phyloP scores from a whole-genome alignment of 305 asterid species.

The Plantago lanceolata region DNA sequence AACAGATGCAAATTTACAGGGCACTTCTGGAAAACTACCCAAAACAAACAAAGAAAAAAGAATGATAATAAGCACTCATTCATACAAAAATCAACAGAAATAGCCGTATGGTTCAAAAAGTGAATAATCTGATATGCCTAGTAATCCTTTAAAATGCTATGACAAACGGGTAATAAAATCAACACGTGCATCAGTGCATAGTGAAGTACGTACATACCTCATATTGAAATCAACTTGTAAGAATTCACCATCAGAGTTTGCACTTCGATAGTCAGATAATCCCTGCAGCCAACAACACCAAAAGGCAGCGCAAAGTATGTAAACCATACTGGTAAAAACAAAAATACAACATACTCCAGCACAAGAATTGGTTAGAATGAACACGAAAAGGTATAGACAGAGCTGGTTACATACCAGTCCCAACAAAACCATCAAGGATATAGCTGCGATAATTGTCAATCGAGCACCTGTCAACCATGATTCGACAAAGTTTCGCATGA shows the following conservation, averaged over 20 bases:
- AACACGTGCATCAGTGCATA: neutral
- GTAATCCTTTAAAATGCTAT: neutral
- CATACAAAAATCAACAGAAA: constrained; percentile 5
- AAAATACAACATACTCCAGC: no score
- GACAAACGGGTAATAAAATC: neutral
- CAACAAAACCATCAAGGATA: constrained; percentile 70
- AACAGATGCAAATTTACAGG: constrained; percentile 85
- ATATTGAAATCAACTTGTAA: constrained; percentile 79
- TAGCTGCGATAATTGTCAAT: constrained; percentile 73
- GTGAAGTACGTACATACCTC: constrained; percentile 34
- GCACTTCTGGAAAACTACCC: constrained; percentile 73
- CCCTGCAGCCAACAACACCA: constrained; percentile 52
- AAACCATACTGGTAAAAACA: no score
- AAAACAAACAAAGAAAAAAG: neutral
- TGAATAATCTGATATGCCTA: constrained; percentile 2
- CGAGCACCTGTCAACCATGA: constrained; percentile 94
- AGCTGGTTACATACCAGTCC: no score
- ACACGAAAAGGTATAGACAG: no score
- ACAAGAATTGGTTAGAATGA: no score
- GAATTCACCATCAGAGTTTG: constrained; percentile 78
- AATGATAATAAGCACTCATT: constrained; percentile 16
- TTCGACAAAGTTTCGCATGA: constrained; percentile 80
- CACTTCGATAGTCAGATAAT: constrained; percentile 55
- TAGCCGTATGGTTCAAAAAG: constrained; percentile 7
- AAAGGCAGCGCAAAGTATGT: constrained; percentile 10